These are phyloP conservation scores for Aspergillus persii DNA, from an alignment of 2,329 filamentous ascomycete genomes.

Conservation along the genomic window DNA sequence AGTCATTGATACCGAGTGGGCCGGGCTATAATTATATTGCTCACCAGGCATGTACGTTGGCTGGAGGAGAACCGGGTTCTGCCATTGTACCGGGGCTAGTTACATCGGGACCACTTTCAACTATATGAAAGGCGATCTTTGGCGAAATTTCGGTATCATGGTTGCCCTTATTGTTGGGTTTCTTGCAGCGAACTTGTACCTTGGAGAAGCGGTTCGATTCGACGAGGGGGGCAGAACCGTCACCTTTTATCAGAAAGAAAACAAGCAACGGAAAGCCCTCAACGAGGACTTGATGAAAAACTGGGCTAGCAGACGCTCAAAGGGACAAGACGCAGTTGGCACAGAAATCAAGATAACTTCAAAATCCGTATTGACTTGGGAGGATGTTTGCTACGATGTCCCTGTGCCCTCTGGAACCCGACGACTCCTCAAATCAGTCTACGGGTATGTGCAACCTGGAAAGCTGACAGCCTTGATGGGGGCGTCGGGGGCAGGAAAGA, in stretches of 20 bases:
- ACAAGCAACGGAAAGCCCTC: conserved; percentile 36
- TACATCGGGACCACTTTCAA: conserved; percentile 70
- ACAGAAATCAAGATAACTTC: conserved; percentile 53
- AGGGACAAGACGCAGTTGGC: conserved; percentile 35
- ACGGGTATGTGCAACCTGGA: conserved; percentile 51
- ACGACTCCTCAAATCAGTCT: conserved; percentile 46
- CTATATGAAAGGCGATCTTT: conserved; percentile 66
- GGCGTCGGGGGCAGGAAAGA: conserved; percentile 73
- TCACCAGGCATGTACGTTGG: conserved; percentile 77
- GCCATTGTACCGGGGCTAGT: conserved; percentile 57
- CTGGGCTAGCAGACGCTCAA: conserved; percentile 36
- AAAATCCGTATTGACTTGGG: conserved; percentile 57
- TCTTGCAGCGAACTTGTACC: conserved; percentile 36
- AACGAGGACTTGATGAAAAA: conserved; percentile 41
- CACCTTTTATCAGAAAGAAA: conserved; percentile 43
- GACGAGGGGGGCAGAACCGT: conserved; percentile 42
- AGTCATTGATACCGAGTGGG: conserved; percentile 70
- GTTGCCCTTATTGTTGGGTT: conserved; percentile 36
- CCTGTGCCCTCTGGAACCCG: conserved; percentile 47
- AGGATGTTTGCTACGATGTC: conserved; percentile 51
- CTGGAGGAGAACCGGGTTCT: conserved; percentile 67
- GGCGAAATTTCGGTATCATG: conserved; percentile 57
- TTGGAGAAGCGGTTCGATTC: conserved; percentile 41
- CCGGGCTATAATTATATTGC: conserved; percentile 67
- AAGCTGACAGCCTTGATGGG: conserved; percentile 53